Base-by-base conservation (phyloP, 495 filamentous ascomycete species). In the Hapsidospora chrysogenum region DNA sequence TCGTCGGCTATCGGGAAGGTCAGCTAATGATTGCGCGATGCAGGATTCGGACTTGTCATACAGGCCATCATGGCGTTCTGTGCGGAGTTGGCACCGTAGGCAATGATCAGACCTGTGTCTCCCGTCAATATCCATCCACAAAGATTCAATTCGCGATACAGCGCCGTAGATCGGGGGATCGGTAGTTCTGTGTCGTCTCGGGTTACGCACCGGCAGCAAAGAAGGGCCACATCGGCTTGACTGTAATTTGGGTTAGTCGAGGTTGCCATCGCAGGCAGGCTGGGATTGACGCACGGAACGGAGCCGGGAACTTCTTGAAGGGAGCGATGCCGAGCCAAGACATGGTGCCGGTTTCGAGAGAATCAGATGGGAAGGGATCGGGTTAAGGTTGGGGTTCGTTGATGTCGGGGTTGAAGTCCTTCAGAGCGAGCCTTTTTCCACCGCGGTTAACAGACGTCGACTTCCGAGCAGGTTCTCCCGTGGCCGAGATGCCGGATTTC, bases 181-280 rank as follows among this genome's bases (percentile, higher is more conserved):
- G n/a, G n/a, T n/a, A n/a, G n/a, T n/a, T n/a, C n/a, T n/a, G n/a
- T n/a, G 8, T 18, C 16, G 26, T 35, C 26, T 35, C 20, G 25
- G 38, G 36, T 46, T 17, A 44, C 85, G 53, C 87, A 96, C 87
- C 85, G 54, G 87, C 86, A 63, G 70, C 64, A 69, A 78, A 92
- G 74, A 95, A 96, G 36, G 87, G 87, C 51, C 70, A 74, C 74
- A 92, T 71, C 43, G 86, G 85, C 64, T 68, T 61, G 63, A 80
- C 87, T 96, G 57, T 62, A 49, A 39, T 22, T 11, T 27, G 38
- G 42, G 46, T 47, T 32, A 53, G 41, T 30, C 17, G n/a, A 6
- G n/a, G 40, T 26, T 47, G 30, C 41, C 38, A 34, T 35, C 41
- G 32, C 34, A 48, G 32, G 27, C 17, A 32, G 18, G 41, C 19